Evolutionary conservation across 176 grass and related monocot genomes (phyloP), one percentile per base, ranked within the genome.

Genomic region (Musa schizocarpa): DNA sequence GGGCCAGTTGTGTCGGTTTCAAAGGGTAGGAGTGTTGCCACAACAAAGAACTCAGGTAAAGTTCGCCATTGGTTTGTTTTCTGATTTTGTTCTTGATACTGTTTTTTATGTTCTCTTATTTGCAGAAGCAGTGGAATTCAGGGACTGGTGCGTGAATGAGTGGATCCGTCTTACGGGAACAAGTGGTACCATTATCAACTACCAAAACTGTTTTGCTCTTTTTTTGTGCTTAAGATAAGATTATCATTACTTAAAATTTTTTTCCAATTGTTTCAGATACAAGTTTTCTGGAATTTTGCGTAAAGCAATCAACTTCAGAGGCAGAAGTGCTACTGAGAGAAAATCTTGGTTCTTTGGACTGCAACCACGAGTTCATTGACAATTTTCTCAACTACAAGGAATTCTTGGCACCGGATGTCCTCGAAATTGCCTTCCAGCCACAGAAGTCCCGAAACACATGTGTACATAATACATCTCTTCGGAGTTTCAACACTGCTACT

Each of bases 121-220:
- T 87, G 59, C 88, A 99, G 96, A 99, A 74, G 96, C 96, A 77
- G 81, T 92, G 83, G 96, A 95, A 79, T 99, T 99, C 82, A 80
- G 85, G 61, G 84, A 86, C 70, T 99, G 96, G 96, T 92, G 83
- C 0, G 86, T 88, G 71, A 84, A 83, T 73, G 91, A 99, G 85
- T 95, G 96, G 96, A 13, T 24, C 55, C 90, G 72, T 80, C 90
- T 99, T 22, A 99, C 91, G 17, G 91, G 96, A 81, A 95, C 84
- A 48, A 85, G 77, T 77, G 96, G 96, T 99, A 94, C 13, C 13
- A 63, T 65, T 26, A 7, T 9, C 16, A 26, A 14, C 48, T 64
- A 9, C 10, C 9, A 63, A 22, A 13, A 25, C 19, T 6, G 9
- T 23, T 23, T 54, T n/a, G 50, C 24, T 69, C 8, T 53, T 16